These are phyloP conservation scores for Glutinoglossum americanum DNA, from an alignment of 495 filamentous ascomycete genomes.

Conservation along the genomic window DNA sequence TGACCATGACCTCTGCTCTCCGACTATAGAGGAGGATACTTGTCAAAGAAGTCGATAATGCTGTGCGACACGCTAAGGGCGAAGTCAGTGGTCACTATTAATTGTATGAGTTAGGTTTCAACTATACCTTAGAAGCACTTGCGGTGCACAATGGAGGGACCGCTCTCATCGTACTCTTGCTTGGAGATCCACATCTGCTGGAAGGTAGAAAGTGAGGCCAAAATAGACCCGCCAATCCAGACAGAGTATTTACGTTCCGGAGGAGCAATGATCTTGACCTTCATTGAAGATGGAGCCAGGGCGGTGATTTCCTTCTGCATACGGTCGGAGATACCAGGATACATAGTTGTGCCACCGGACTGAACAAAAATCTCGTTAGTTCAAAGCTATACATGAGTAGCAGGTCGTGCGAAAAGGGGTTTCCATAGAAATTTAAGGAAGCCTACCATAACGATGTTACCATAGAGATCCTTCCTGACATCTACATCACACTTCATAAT, in stretches of 20 bases:
- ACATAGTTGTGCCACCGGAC: conserved; percentile 99
- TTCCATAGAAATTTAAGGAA: conserved; percentile 1
- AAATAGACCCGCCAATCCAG: conserved; percentile 99
- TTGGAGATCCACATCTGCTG: conserved; percentile 99
- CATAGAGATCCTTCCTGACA: conserved; percentile 97
- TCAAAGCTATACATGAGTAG: background rate
- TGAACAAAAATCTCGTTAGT: conserved; percentile 15
- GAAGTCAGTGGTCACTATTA: background rate
- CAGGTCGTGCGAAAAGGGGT: background rate
- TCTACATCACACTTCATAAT: conserved; percentile 99
- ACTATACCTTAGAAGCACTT: conserved; percentile 88
- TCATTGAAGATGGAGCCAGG: conserved; percentile 88
- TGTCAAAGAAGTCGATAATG: background rate
- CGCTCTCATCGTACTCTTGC: conserved; percentile 99
- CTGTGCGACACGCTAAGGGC: background rate
- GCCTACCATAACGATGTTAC: conserved; percentile 98
- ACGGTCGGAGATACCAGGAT: conserved; percentile 99
- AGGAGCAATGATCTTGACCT: conserved; percentile 61
- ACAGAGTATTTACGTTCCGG: conserved; percentile 74
- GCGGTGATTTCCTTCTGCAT: conserved; percentile 99
- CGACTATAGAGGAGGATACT: background rate
- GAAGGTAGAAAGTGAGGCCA: conserved; percentile 98
- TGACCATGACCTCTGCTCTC: background rate
- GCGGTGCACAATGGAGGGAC: conserved; percentile 98
- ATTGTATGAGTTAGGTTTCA: background rate